Base-by-base conservation (phyloP, 139 green algal species). In the Chlorella sp. region DNA sequence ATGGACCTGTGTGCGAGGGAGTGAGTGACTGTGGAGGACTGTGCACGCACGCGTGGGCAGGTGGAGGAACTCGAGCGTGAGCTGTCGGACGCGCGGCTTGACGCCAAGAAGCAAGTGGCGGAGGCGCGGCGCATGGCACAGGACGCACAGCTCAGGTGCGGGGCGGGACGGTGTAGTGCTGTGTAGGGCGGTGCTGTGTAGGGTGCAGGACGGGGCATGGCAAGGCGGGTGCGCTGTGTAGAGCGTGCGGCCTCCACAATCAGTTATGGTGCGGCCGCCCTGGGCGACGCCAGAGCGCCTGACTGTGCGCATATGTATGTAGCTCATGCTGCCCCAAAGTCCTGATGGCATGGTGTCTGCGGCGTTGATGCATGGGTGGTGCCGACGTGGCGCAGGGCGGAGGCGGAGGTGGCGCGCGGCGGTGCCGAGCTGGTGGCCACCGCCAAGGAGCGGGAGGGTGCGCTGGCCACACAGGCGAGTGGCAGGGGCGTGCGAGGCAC, bases 51-150 rank as follows among this genome's bases (percentile, higher is more conserved):
- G 42, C 10, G 42, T 55, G 2, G 35, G 2, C 67, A 79, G 74
- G 35, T 79, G 17, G 78, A 84, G 50, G 74, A 78, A 29, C 26
- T 74, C 51, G 78, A 84, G 71, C 66, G 60, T 29, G 78, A 84
- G 69, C 5, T 77, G 26, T 27, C 31, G 22, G 49, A 69, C 5
- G 50, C 72, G 29, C 66, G 74, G 14, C 49, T 76, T 35, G 74
- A 84, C 23, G 51, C 74, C 17, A 84, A 80, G 60, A 64, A 72
- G 24, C 22, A 36, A 30, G 67, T 78, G 29, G 74, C 78, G 31
- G 78, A 84, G 42, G 78, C 78, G 3, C 49, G 60, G 32, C 62
- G 71, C 30, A 69, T 77, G 30, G 78, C 70, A 30, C 55, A 67
- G 23, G 78, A 84, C 35, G 74, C 78, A 29, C 33, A 69, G 32